Evolutionary conservation across 306 rosid species (phyloP).

Genomic region (Pueraria montana): DNA sequence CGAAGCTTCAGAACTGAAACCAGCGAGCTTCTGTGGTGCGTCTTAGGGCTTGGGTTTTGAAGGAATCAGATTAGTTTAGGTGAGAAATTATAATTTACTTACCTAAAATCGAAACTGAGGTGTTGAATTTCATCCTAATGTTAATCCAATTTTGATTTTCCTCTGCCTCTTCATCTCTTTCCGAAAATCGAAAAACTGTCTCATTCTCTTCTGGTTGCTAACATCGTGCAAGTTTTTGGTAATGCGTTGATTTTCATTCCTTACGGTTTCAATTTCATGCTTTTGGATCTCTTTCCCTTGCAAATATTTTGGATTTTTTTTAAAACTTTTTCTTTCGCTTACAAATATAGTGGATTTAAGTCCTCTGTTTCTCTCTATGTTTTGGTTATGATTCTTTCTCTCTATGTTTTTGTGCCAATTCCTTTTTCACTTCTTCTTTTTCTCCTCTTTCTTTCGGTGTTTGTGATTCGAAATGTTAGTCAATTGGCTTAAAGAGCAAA

Average conservation of each 20-base stretch:
- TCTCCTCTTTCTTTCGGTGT: not conserved
- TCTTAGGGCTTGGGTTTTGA: constrained; percentile 14
- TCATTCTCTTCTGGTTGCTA: constrained; percentile 3
- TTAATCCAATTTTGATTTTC: constrained; percentile 27
- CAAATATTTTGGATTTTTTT: no score
- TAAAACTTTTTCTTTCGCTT: no score
- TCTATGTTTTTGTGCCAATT: not conserved
- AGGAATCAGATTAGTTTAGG: constrained; percentile 62
- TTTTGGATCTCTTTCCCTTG: constrained; percentile 32
- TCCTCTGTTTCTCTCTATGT: not conserved
- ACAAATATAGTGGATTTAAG: constrained; percentile 3
- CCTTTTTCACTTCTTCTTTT: not conserved
- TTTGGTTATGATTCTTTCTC: not conserved
- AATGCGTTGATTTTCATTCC: constrained; percentile 46
- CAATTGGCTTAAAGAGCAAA: constrained; percentile 18
- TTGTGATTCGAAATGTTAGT: constrained; percentile 12
- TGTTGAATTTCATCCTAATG: constrained; percentile 18
- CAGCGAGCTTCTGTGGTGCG: constrained; percentile 31
- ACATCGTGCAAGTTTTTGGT: constrained; percentile 43
- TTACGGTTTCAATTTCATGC: not conserved
- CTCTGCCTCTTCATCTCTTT: constrained; percentile 38
- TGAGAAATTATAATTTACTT: constrained; percentile 51
- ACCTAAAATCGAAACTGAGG: constrained; percentile 46
- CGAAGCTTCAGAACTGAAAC: constrained; percentile 45
- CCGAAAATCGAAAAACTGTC: constrained; percentile 28